These are phyloP conservation scores for Isoetes engelmannii DNA, from an alignment of 83 land plant genomes.

Conservation along the genomic window DNA sequence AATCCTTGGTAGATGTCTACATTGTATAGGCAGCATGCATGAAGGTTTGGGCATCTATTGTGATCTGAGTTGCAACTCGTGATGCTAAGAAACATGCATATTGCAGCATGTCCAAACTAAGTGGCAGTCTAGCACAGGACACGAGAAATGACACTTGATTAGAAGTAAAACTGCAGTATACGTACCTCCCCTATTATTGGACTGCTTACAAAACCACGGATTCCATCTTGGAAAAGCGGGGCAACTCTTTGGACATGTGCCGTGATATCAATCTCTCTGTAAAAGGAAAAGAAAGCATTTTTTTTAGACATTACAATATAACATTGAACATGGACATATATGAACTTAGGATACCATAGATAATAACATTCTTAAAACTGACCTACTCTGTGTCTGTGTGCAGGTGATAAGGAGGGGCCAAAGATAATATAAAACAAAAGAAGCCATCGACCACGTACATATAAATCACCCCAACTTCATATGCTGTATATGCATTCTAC, in stretches of 20 bases:
- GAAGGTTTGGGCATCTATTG: no score
- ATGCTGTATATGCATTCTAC: no score
- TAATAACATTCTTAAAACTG: no score
- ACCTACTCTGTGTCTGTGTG: no score
- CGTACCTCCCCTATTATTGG: conserved; percentile 92
- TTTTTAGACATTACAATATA: no score
- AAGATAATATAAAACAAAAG: neutral
- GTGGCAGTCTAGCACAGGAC: neutral
- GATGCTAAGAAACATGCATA: neutral
- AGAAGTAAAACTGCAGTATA: neutral
- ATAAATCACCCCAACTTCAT: no score
- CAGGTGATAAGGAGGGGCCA: no score
- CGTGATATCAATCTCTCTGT: conserved; percentile 79
- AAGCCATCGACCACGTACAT: neutral
- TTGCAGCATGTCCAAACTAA: neutral
- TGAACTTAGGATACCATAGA: no score
- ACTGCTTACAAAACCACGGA: conserved; percentile 57
- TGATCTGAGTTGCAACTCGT: no score
- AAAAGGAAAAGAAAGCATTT: conserved; percentile 5
- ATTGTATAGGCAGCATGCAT: no score
- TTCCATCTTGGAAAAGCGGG: conserved; percentile 77
- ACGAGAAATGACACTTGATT: neutral
- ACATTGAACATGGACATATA: no score
- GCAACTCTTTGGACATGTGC: conserved; percentile 55
- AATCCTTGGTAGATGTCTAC: no score